These are phyloP conservation scores for Wickerhamomyces subpelliculosus DNA, from an alignment of 805 yeast species.

Conservation along the genomic window DNA sequence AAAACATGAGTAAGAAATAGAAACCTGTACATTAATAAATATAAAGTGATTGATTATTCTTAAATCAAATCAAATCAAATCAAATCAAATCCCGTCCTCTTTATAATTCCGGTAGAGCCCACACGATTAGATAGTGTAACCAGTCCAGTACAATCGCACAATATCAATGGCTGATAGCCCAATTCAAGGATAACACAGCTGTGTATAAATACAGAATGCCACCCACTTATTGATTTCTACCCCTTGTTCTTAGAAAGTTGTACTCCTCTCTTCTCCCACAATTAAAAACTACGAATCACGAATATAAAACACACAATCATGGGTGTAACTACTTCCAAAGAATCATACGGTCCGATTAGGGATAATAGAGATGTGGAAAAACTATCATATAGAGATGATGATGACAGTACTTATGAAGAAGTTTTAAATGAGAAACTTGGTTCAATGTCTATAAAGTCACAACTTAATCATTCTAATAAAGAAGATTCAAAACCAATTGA, in stretches of 20 bases:
- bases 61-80: no score
- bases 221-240: not conserved
- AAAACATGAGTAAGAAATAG: conserved; percentile 19
- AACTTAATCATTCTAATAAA: not conserved
- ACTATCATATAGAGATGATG: conserved; percentile 5
- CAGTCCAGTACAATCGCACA: no score
- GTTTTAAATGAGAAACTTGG: not conserved
- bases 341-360: no score
- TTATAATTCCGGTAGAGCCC: not conserved
- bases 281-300: no score
- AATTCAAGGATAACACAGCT: no score
- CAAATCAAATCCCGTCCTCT: no score
- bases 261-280: no score
- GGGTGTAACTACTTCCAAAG: conserved; percentile 10
- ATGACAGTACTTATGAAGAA: conserved; percentile 1
- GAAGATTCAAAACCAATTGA: conserved; percentile 24
- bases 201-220: not conserved
- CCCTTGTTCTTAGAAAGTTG: not conserved
- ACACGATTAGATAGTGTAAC: no score
- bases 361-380: conserved; percentile 8
- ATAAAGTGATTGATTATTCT: no score
- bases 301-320: no score
- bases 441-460: not conserved
- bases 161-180: not conserved
- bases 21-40: no score